Conservation (phyloP, 768 basidiomycete species). For the Hortiboletus campestris region DNA sequence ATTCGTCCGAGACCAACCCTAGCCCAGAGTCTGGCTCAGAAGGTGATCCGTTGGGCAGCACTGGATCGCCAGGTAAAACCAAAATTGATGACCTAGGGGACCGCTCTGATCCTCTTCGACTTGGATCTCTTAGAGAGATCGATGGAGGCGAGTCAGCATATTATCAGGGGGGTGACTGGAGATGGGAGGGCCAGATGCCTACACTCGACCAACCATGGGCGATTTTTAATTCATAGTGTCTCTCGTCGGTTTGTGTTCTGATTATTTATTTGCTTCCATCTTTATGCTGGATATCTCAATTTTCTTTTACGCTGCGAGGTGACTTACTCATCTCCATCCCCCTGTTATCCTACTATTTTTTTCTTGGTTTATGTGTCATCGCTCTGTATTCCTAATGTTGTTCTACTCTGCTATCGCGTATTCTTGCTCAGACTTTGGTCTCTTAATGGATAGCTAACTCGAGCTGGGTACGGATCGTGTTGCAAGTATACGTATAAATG, state of each 20-base stretch:
- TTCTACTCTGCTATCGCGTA: constrained; percentile 56
- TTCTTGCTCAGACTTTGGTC: constrained; percentile 37
- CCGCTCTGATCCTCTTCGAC: constrained; percentile 49
- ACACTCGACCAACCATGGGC: constrained; percentile 71
- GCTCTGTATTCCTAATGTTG: constrained; percentile 61
- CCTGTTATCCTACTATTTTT: constrained; percentile 38
- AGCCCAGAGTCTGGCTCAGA: constrained; percentile 76
- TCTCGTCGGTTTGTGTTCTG: constrained; percentile 30
- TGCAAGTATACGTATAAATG: constrained; percentile 15
- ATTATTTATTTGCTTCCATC: constrained; percentile 42
- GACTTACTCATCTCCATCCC: constrained; percentile 35
- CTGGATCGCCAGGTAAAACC: constrained; percentile 45
- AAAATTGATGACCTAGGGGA: constrained; percentile 52
- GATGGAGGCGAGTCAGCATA: constrained; percentile 75
- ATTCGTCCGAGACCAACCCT: constrained; percentile 69
- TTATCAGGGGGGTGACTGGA: constrained; percentile 57
- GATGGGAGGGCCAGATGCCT: constrained; percentile 71
- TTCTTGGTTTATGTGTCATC: constrained; percentile 43
- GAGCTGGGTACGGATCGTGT: constrained; percentile 11
- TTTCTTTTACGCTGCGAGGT: constrained; percentile 14
- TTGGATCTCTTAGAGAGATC: constrained; percentile 66
- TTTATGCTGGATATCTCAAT: constrained; percentile 42
- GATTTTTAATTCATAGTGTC: constrained; percentile 45
- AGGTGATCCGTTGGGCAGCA: constrained; percentile 47
- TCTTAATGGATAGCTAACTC: constrained; percentile 31